phyloP scores from a whole-genome alignment of 2,329 filamentous ascomycete species.

The Curvularia lunata region DNA sequence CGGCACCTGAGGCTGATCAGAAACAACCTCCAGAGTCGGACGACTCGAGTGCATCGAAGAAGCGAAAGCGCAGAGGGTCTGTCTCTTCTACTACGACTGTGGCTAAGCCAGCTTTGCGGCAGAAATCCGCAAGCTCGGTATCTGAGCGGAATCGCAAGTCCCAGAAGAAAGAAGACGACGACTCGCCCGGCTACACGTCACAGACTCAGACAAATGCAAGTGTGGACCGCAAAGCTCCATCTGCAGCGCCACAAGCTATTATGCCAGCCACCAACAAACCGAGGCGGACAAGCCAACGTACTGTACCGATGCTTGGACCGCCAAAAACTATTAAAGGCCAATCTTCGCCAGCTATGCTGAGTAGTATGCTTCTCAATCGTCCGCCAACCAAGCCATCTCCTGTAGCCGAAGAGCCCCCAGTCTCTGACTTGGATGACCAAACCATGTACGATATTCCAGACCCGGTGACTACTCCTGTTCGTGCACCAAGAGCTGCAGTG shows the following conservation, averaged over 20 bases:
- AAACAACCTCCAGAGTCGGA: constrained; percentile 31
- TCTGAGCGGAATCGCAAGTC: constrained; percentile 35
- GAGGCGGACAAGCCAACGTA: constrained; percentile 35
- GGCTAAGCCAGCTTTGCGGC: constrained; percentile 15
- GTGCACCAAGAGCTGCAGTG: constrained; percentile 14
- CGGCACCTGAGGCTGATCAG: constrained; percentile 9
- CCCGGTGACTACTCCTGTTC: constrained; percentile 29
- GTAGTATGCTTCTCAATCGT: constrained; percentile 40
- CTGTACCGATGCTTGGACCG: constrained; percentile 25
- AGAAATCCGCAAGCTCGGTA: constrained; percentile 14
- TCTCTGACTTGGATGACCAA: constrained; percentile 33
- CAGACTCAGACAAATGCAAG: constrained; percentile 1
- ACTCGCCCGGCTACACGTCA: constrained; percentile 22
- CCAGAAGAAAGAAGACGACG: constrained; percentile 33
- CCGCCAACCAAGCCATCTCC: constrained; percentile 25
- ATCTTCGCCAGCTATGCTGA: constrained; percentile 44
- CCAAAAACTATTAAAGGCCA: constrained; percentile 34
- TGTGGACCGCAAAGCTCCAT: not conserved
- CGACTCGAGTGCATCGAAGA: constrained; percentile 38
- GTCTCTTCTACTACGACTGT: constrained; percentile 21
- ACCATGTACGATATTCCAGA: constrained; percentile 48
- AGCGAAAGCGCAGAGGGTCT: constrained; percentile 41
- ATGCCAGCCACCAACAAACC: constrained; percentile 31
- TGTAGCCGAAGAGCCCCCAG: constrained; percentile 20
- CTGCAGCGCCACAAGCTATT: not conserved